Base-by-base conservation (phyloP, 306 rosid genomes). In the Begonia loranthoides region DNA sequence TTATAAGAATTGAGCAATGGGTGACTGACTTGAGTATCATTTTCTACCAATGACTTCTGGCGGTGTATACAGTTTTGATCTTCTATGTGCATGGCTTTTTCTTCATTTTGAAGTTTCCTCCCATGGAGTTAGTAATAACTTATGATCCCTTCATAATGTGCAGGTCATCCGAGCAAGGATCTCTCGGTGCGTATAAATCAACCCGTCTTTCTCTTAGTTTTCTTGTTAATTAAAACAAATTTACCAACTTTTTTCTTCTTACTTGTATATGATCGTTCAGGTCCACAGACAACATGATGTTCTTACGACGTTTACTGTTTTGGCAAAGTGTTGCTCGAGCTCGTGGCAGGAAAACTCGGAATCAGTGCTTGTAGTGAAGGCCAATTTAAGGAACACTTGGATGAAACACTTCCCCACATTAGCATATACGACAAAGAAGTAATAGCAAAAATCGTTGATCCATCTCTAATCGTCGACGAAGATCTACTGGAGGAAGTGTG, bases 401-500 rank as follows among this genome's bases (percentile, higher is more conserved):
- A 82, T 36, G 79, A 68, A 55, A 76, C 65, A 38, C 65, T 86
- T 15, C 82, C 94, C 1, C 72, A 50, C 71, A 76, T 90, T 66
- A 82, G 68, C 60, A 78, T 86, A 65, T 66, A 76, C 66, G 94
- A 86, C 69, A 86, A 90, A 78, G 95, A 82, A 59, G 92, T 65
- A 2, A 76, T 86, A 55, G 76, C 78, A 0, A 90, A 82, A 65
- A 82, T 90, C 45, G 64, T 85, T 6, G 99, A 90, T 64, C 95
- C 99, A 2, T 73, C 87, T 50, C 47, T 90, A 65, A 78, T 80
- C 13, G 78, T 90, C 13, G 95, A 86, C 17, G 99, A 90, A 53
- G 99, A 90, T 76, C 69, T 90, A 55, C 60, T 90, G 57, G 99
- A 90, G 73, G 99, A 90, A 76, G 95, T 86, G 21, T 86, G 99